Percentiles rank a stretch among this genome's conserved stretches.
These are phyloP conservation scores for Ilex asprella DNA, from an alignment of 257 asterid genomes.

Conservation along the genomic window DNA sequence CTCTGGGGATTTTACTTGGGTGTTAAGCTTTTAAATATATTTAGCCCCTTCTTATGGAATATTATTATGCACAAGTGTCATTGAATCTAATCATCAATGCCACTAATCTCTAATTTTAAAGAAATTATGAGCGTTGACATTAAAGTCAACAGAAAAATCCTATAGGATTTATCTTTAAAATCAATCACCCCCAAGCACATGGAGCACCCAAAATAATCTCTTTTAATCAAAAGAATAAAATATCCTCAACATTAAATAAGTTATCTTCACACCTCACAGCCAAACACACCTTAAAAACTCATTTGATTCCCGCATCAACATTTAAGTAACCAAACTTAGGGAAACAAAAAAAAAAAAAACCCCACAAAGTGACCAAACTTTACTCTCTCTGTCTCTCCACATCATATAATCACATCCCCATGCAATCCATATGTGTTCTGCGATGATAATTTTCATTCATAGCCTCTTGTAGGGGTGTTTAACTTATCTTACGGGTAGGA, in stretches of 20 bases:
- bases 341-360: no score
- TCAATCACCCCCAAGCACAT: slow-evolving; percentile 39
- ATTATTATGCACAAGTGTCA: no score
- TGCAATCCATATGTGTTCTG: slow-evolving; percentile 18
- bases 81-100: no score
- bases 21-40: no score
- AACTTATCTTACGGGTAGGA: no score
- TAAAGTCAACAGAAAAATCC: no score
- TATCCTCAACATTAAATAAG: slow-evolving; percentile 11
- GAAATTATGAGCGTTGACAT: no score
- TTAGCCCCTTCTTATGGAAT: no score
- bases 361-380: not conserved
- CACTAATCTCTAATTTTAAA: no score
- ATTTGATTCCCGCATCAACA: slow-evolving; percentile 28
- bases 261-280: slow-evolving; percentile 6
- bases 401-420: slow-evolving; percentile 21
- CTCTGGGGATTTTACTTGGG: no score
- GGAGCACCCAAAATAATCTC: slow-evolving; percentile 44
- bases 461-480: no score
- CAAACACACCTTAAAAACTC: not conserved
- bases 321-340: slow-evolving; percentile 16
- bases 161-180: slow-evolving; percentile 15
- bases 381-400: slow-evolving; percentile 15
- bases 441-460: no score
- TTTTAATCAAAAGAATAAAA: slow-evolving; percentile 8